phyloP scores from a whole-genome alignment of 352 stramenopile species.

The Pythium phragmiticola region DNA sequence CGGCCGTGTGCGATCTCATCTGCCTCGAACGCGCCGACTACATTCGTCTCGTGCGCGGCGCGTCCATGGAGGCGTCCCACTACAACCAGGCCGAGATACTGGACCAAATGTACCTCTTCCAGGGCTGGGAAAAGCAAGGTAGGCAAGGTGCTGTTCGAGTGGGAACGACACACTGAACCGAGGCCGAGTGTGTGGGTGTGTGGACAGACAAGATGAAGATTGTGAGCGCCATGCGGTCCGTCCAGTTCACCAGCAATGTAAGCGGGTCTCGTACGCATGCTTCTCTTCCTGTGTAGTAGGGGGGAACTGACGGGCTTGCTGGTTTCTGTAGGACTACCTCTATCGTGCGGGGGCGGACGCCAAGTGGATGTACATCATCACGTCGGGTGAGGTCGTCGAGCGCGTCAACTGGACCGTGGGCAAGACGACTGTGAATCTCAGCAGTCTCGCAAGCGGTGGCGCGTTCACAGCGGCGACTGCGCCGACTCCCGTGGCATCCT shows the following conservation, averaged over 20 bases:
- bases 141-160: not conserved
- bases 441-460: conserved; percentile 10
- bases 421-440: conserved; percentile 4
- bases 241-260: conserved; percentile 67
- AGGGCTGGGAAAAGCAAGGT: conserved; percentile 71
- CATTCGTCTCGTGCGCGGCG: conserved; percentile 64
- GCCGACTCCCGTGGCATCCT: too few species aligned
- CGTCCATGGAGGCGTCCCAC: conserved; percentile 77
- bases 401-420: conserved; percentile 54
- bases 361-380: conserved; percentile 78
- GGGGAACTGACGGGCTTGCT: not conserved
- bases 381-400: conserved; percentile 65
- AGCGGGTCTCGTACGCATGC: not conserved
- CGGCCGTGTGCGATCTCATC: conserved; percentile 60
- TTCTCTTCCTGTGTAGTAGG: not conserved
- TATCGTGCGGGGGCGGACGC: conserved; percentile 61
- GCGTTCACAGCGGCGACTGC: not conserved
- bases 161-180: too few species aligned
- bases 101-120: conserved; percentile 73
- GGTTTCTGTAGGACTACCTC: conserved; percentile 52
- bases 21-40: conserved; percentile 73
- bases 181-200: not conserved
- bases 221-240: conserved; percentile 61
- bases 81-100: conserved; percentile 78
- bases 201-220: conserved; percentile 70